phyloP scores from a whole-genome alignment of 2,329 filamentous ascomycete genomes.

The Aspergillus alliaceus region DNA sequence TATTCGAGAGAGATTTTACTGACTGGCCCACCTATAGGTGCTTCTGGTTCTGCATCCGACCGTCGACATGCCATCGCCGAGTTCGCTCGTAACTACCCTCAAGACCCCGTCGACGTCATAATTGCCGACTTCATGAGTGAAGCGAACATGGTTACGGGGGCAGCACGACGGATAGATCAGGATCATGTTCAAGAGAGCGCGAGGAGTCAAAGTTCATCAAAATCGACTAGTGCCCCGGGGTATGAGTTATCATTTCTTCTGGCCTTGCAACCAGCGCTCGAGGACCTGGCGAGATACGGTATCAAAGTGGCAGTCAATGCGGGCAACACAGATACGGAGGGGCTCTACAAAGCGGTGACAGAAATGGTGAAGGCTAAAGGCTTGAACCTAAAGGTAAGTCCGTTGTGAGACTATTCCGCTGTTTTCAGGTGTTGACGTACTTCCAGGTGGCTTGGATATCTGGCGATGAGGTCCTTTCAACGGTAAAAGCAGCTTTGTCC shows the following conservation, averaged over 20 bases:
- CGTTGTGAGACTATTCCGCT: not conserved
- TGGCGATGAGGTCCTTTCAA: constrained; percentile 46
- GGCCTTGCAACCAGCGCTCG: constrained; percentile 43
- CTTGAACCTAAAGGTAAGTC: constrained; percentile 39
- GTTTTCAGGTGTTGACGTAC: not conserved
- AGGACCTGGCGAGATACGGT: constrained; percentile 39
- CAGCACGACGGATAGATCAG: constrained; percentile 39
- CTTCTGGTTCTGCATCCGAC: constrained; percentile 48
- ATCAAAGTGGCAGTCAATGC: constrained; percentile 50
- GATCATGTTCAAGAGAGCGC: constrained; percentile 16
- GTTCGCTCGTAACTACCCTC: constrained; percentile 41
- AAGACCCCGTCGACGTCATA: constrained; percentile 49
- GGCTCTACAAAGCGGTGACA: constrained; percentile 39
- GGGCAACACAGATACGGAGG: constrained; percentile 43
- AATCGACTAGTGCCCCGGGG: constrained; percentile 33
- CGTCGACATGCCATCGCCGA: constrained; percentile 46
- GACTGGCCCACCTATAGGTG: constrained; percentile 27
- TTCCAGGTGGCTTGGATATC: constrained; percentile 49
- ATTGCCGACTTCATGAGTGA: constrained; percentile 52
- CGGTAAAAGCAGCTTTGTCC: constrained; percentile 30
- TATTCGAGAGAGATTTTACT: not conserved
- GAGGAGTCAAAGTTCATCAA: not conserved
- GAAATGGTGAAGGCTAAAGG: constrained; percentile 39
- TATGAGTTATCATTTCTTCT: constrained; percentile 56
- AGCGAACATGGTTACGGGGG: constrained; percentile 51